phyloP scores from a whole-genome alignment of 73 alveolate species.

The Stentor roeselii region DNA sequence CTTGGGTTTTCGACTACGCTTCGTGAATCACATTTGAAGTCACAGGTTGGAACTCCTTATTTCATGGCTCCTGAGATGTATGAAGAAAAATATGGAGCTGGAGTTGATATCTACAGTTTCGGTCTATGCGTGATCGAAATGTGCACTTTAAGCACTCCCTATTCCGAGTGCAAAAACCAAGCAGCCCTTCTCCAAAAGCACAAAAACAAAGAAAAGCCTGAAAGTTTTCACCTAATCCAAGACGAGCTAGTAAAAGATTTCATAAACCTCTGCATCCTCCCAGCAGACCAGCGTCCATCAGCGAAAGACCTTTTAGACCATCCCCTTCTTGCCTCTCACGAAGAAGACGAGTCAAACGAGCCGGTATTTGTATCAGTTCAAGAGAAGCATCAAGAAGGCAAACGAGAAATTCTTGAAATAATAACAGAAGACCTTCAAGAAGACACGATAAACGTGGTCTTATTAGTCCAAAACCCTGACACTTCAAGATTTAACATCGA shows the following conservation, averaged over 20 bases:
- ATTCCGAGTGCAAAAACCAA: constrained; percentile 84
- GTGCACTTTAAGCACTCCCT: constrained; percentile 80
- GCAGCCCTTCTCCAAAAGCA: constrained; percentile 87
- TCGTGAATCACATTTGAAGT: constrained; percentile 71
- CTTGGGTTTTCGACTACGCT: constrained; percentile 93
- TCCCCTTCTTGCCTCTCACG: neutral
- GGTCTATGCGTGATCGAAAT: constrained; percentile 84
- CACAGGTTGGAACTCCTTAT: constrained; percentile 82
- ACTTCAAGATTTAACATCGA: neutral
- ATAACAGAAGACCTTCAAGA: neutral
- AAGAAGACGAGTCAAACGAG: neutral
- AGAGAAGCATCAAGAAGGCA: neutral
- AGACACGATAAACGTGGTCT: neutral
- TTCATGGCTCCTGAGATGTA: constrained; percentile 96
- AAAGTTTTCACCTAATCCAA: constrained; percentile 64
- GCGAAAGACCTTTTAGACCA: constrained; percentile 39
- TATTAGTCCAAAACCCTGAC: neutral
- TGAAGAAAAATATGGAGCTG: constrained; percentile 90
- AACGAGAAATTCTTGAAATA: neutral
- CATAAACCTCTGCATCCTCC: constrained; percentile 62
- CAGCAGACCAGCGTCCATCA: constrained; percentile 74
- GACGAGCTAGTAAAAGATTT: constrained; percentile 76
- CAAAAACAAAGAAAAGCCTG: constrained; percentile 65
- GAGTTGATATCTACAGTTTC: constrained; percentile 86
- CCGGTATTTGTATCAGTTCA: neutral